These are phyloP conservation scores for Clitopilus passeckerianus DNA, from an alignment of 768 basidiomycete species.

Conservation along the genomic window DNA sequence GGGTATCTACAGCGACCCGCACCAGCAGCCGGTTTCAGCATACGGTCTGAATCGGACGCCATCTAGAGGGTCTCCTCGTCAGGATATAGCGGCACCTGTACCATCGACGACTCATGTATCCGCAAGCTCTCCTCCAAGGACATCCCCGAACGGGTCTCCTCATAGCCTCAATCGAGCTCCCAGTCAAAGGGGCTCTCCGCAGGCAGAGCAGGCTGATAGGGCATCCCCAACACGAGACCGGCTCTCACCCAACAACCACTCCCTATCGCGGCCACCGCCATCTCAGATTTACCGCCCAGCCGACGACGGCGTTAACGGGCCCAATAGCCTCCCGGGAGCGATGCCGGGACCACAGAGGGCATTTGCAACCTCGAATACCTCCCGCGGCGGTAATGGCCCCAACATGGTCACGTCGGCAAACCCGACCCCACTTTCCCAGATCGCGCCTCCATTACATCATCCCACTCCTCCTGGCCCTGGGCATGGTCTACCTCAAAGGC, in stretches of 20 bases:
- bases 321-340: neutral
- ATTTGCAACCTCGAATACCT: neutral
- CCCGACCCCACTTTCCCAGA: conserved; percentile 13
- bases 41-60: neutral
- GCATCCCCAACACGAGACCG: neutral
- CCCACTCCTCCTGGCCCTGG: conserved; percentile 14
- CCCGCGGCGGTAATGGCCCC: neutral
- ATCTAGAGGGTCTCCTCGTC: neutral
- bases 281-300: neutral
- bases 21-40: neutral
- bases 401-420: neutral
- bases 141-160: neutral
- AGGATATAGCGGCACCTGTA: neutral
- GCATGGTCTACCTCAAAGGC: conserved; percentile 21
- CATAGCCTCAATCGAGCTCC: neutral
- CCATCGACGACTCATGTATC: neutral
- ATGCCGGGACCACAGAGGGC: neutral
- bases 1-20: neutral
- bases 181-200: neutral
- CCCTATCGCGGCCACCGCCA: neutral
- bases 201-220: neutral
- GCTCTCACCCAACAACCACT: neutral
- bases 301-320: neutral
- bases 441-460: conserved; percentile 14
- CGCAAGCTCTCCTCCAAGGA: neutral